phyloP scores from a whole-genome alignment of 371 early-diverging fungal genomes.

The Mucor velutinosus region DNA sequence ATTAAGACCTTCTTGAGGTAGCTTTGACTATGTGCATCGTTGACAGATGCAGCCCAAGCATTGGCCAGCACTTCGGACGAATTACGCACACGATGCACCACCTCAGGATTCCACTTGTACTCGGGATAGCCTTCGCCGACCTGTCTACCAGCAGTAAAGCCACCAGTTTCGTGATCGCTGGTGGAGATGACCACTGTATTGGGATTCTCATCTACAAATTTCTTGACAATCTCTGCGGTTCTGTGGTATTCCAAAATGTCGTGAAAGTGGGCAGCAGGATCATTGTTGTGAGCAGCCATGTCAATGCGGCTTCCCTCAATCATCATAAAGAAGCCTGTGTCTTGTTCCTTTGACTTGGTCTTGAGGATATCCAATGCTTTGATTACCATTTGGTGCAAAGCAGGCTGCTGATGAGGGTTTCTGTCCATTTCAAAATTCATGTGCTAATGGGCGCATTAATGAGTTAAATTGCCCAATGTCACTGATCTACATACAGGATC shows the following conservation, averaged over 20 bases:
- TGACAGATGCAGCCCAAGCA: constrained; percentile 12
- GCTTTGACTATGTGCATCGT: constrained; percentile 1
- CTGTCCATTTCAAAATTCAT: constrained; percentile 87
- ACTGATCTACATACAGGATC: not conserved
- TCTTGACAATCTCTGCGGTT: constrained; percentile 67
- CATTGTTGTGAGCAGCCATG: constrained; percentile 83
- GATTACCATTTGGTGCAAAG: constrained; percentile 72
- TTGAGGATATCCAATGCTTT: constrained; percentile 69
- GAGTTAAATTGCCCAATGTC: not conserved
- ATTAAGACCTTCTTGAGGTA: constrained; percentile 50
- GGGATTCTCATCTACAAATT: constrained; percentile 75
- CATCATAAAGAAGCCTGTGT: constrained; percentile 90
- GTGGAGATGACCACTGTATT: constrained; percentile 85
- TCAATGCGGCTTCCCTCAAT: constrained; percentile 95
- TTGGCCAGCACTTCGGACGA: constrained; percentile 66
- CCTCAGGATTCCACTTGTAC: constrained; percentile 89
- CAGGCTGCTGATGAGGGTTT: constrained; percentile 64
- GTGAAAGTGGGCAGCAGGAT: constrained; percentile 87
- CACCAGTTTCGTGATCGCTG: constrained; percentile 96
- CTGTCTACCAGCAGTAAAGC: constrained; percentile 80
- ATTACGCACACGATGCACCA: constrained; percentile 61
- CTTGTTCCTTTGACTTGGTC: constrained; percentile 27
- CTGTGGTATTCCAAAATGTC: constrained; percentile 91
- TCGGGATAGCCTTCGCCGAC: constrained; percentile 71
- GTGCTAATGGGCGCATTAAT: constrained; percentile 42